Evolutionary conservation across 2,329 filamentous ascomycete species (phyloP).

Genomic region (Colletotrichum sp.): DNA sequence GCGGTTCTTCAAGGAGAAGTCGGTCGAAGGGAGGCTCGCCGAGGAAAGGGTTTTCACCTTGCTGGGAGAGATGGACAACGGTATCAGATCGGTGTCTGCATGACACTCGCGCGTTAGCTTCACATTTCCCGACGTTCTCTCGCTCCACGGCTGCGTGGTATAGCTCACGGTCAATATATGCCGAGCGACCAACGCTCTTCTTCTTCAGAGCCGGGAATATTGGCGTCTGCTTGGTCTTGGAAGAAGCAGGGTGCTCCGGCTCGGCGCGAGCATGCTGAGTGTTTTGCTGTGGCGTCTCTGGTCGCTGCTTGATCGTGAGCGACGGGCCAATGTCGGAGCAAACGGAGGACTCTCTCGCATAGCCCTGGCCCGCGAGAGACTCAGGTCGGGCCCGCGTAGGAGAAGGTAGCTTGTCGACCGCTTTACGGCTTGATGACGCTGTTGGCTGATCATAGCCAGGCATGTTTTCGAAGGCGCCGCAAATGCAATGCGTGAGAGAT

Average conservation of each 20-base stretch:
- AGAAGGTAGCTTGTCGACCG: not conserved
- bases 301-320: not conserved
- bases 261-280: not conserved
- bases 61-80: not conserved
- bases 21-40: no score
- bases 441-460: not conserved
- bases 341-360: not conserved
- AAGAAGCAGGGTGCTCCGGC: not conserved
- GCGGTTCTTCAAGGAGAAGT: no score
- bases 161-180: not conserved
- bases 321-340: not conserved
- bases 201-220: not conserved
- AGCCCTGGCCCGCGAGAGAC: not conserved
- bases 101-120: not conserved
- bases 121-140: rapidly evolving
- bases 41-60: not conserved
- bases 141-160: not conserved
- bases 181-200: not conserved
- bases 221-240: not conserved
- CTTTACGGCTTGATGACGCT: not conserved
- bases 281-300: not conserved
- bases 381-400: not conserved
- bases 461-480: not conserved
- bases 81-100: not conserved
- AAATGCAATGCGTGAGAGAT: not conserved